These are phyloP conservation scores for Beauveria asiatica DNA, from an alignment of 2,329 filamentous ascomycete species.

Conservation along the genomic window DNA sequence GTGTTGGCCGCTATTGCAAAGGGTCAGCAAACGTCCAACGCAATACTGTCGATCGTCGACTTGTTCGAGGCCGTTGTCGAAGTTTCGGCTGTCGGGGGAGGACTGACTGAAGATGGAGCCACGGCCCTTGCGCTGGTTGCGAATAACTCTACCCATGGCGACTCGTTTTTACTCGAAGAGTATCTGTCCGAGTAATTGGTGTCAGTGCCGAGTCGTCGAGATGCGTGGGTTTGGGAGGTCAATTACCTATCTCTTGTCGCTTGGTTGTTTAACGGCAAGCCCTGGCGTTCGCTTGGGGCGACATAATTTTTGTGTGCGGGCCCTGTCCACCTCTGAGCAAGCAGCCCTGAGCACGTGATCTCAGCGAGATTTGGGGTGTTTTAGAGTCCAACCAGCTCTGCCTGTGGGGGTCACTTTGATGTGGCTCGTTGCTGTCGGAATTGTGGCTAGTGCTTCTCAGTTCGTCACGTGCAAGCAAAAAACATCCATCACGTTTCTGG, in stretches of 20 bases:
- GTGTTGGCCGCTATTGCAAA: constrained; percentile 59
- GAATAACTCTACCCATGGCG: constrained; percentile 52
- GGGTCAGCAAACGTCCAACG: constrained; percentile 21
- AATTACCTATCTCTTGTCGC: constrained; percentile 32
- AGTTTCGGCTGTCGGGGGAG: constrained; percentile 11
- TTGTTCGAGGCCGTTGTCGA: constrained; percentile 10
- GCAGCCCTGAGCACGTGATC: constrained; percentile 29
- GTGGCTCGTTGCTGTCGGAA: neutral
- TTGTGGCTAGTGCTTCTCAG: neutral
- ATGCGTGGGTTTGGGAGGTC: constrained; percentile 13
- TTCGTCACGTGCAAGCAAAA: neutral
- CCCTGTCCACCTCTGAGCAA: constrained; percentile 13
- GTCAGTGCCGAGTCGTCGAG: constrained; percentile 21
- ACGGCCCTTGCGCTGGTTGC: constrained; percentile 56
- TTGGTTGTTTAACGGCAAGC: constrained; percentile 31
- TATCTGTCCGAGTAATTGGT: constrained; percentile 16
- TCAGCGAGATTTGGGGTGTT: neutral
- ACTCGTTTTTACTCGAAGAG: constrained; percentile 28
- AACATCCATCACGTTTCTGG: neutral
- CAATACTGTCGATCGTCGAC: constrained; percentile 10
- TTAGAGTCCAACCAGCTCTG: neutral
- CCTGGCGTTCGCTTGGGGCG: constrained; percentile 19
- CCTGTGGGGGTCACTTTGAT: neutral
- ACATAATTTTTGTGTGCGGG: constrained; percentile 32
- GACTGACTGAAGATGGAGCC: constrained; percentile 50